Evolutionary conservation across 2,329 filamentous ascomycete species (phyloP).

Genomic region (Scedosporium aurantiacum): DNA sequence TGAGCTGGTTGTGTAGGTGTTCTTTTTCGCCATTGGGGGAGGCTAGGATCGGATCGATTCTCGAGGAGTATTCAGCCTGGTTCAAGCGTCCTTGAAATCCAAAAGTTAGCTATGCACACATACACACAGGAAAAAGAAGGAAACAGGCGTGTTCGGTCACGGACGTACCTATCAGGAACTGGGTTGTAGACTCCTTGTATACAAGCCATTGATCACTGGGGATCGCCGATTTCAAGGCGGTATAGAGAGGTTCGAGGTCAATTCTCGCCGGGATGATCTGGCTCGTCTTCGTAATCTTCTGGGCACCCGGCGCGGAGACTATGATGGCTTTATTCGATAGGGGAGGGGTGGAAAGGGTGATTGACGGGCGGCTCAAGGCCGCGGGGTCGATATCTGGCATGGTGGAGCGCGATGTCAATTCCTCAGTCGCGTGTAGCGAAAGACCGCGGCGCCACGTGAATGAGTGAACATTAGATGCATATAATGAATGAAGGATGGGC

Average conservation of each 20-base stretch:
- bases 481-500: constrained; percentile 21
- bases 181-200: constrained; percentile 52
- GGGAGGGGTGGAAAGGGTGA: constrained; percentile 47
- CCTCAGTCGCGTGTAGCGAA: constrained; percentile 35
- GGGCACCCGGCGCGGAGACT: constrained; percentile 35
- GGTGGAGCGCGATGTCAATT: constrained; percentile 17
- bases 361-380: constrained; percentile 51
- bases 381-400: constrained; percentile 65
- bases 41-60: constrained; percentile 48
- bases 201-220: constrained; percentile 49
- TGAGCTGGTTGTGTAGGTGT: constrained; percentile 57
- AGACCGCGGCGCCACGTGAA: constrained; percentile 33
- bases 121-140: background rate
- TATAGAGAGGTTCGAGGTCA: constrained; percentile 55
- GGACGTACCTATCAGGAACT: constrained; percentile 49
- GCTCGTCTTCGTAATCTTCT: constrained; percentile 46
- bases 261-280: constrained; percentile 55
- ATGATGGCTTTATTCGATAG: constrained; percentile 47
- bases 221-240: constrained; percentile 47
- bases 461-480: constrained; percentile 32
- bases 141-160: background rate
- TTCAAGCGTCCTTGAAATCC: constrained; percentile 44
- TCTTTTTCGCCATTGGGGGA: constrained; percentile 47
- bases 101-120: background rate
- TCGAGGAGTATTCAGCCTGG: constrained; percentile 47